Conservation (phyloP, 2,329 filamentous ascomycete species). For the Exophiala bonariae region DNA sequence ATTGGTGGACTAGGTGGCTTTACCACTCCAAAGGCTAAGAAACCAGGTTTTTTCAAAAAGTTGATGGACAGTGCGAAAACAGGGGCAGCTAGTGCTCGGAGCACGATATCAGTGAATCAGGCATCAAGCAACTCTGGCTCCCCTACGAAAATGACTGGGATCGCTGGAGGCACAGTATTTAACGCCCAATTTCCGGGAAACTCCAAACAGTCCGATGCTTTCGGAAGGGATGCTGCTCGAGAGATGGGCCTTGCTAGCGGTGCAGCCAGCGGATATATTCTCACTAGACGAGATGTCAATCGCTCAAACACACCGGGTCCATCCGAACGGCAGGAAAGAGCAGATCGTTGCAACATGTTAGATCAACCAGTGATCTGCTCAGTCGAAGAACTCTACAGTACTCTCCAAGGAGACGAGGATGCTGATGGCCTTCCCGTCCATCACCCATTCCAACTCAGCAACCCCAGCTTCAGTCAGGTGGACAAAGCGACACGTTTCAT, state of each 20-base stretch:
- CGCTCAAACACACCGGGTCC: constrained; percentile 89
- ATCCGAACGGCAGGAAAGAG: constrained; percentile 80
- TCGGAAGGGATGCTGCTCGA: constrained; percentile 55
- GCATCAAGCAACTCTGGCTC: constrained; percentile 42
- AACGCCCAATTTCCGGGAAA: constrained; percentile 11
- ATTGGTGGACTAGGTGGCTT: constrained; percentile 76
- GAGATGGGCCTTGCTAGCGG: constrained; percentile 68
- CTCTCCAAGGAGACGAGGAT: constrained; percentile 85
- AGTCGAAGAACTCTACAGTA: constrained; percentile 82
- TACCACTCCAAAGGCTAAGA: constrained; percentile 71
- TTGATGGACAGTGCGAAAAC: constrained; percentile 94
- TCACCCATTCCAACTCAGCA: constrained; percentile 62
- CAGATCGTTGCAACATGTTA: constrained; percentile 91
- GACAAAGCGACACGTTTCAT: constrained; percentile 96
- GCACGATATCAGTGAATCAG: constrained; percentile 71
- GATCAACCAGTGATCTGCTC: constrained; percentile 86
- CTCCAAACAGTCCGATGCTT: constrained; percentile 35
- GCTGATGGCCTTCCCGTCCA: constrained; percentile 80
- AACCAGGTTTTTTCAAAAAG: constrained; percentile 91
- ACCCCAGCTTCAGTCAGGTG: constrained; percentile 82
- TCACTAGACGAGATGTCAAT: constrained; percentile 93
- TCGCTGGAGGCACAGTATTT: constrained; percentile 50
- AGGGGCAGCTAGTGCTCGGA: constrained; percentile 83
- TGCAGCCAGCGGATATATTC: constrained; percentile 79
- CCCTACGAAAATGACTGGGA: constrained; percentile 55